These are phyloP conservation scores for Tolypocladium cylindrosporum DNA, from an alignment of 2,329 filamentous ascomycete genomes.

Conservation along the genomic window DNA sequence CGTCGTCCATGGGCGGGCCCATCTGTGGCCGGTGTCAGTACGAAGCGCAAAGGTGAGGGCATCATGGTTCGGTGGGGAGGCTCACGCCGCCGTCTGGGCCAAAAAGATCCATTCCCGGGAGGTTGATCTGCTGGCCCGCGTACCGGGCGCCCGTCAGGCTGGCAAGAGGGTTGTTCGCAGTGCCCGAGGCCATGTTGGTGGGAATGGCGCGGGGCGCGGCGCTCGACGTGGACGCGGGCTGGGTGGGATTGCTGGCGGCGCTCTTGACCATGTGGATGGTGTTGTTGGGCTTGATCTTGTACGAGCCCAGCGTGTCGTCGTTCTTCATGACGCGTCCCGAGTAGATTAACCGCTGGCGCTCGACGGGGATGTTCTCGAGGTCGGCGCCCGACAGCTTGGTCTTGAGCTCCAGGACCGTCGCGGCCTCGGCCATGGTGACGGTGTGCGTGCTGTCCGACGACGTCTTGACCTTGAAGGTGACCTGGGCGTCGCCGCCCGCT, in stretches of 20 bases:
- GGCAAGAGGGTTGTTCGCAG: slow-evolving; percentile 81
- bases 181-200: slow-evolving; percentile 71
- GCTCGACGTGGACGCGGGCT: slow-evolving; percentile 29
- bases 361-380: slow-evolving; percentile 76
- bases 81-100: slow-evolving; percentile 89
- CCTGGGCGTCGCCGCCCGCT: slow-evolving; percentile 55
- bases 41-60: neutral
- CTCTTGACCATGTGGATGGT: slow-evolving; percentile 96
- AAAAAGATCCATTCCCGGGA: slow-evolving; percentile 82
- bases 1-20: slow-evolving; percentile 74
- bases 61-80: slow-evolving; percentile 12
- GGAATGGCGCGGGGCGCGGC: slow-evolving; percentile 39
- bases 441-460: slow-evolving; percentile 80
- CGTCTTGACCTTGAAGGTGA: slow-evolving; percentile 98
- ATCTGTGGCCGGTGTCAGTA: slow-evolving; percentile 48
- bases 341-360: slow-evolving; percentile 92
- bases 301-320: slow-evolving; percentile 69
- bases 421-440: slow-evolving; percentile 68
- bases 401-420: slow-evolving; percentile 80
- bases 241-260: slow-evolving; percentile 69
- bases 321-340: slow-evolving; percentile 96
- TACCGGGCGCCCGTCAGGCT: slow-evolving; percentile 88
- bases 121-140: slow-evolving; percentile 72
- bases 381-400: slow-evolving; percentile 72
- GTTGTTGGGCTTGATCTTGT: slow-evolving; percentile 94